Evolutionary conservation across 208 protist species (phyloP).

Genomic region (Balamuthia mandrillaris): DNA sequence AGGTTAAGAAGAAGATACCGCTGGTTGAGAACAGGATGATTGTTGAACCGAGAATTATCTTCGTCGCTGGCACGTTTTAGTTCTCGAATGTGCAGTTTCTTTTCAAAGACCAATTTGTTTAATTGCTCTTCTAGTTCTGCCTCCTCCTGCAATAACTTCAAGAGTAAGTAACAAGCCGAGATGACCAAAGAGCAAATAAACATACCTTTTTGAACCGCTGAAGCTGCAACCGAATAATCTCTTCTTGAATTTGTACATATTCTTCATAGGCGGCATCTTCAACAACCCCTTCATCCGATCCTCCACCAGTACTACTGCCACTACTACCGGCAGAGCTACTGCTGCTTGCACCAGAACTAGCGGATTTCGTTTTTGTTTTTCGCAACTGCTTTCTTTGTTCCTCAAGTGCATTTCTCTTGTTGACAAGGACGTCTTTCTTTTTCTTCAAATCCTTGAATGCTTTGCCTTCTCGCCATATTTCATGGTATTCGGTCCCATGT

Average conservation of each 20-base stretch:
- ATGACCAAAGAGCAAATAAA: neutral
- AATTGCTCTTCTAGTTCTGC: neutral
- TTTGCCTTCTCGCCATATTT: neutral
- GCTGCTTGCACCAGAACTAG: neutral
- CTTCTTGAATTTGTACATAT: constrained; percentile 19
- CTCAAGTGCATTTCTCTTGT: neutral
- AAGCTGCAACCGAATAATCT: constrained; percentile 1
- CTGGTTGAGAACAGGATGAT: neutral
- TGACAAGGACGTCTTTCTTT: neutral
- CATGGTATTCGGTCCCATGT: neutral
- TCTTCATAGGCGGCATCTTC: neutral
- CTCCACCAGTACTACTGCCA: neutral
- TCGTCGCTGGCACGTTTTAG: constrained; percentile 58
- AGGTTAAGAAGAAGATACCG: constrained; percentile 55
- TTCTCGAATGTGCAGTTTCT: constrained; percentile 55
- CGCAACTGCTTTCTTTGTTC: neutral
- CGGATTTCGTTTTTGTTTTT: neutral
- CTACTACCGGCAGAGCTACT: neutral
- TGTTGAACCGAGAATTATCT: constrained; percentile 40
- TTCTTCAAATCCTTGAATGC: neutral
- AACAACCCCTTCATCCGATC: neutral
- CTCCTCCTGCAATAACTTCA: constrained; percentile 8
- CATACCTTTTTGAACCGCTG: constrained; percentile 14
- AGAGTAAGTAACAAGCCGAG: neutral
- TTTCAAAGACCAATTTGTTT: constrained; percentile 6